Evolutionary conservation across 2,329 filamentous ascomycete genomes (phyloP), one percentile per base, ranked within the genome.

Genomic region (Penicillium sumatraense): DNA sequence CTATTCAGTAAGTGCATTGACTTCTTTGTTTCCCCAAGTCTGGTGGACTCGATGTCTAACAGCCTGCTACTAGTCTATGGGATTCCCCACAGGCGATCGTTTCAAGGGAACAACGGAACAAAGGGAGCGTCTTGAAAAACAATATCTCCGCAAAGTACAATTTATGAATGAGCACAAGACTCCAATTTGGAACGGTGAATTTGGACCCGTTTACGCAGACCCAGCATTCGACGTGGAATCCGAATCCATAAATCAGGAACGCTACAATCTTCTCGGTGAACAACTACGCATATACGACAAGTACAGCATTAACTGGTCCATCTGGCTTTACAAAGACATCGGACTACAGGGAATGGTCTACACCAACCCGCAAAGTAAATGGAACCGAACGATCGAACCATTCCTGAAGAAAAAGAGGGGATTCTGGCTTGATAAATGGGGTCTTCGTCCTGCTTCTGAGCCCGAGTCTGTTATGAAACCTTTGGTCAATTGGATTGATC

Each of bases 261-360:
- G 80, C 3, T 80, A 80, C 61, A 72, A 75, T 24, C 69, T 83
- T 29, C 72, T 82, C 3, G 75, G 75, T 11, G 74, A 77, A 14
- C 80, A 82, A 62, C 67, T 85, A 26, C 67, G 70, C 10, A 80
- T 85, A 38, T 85, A 85, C 64, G 77, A 80, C 49, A 77, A 80
- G 66, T 68, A 81, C 54, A 68, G 77, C 46, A 81, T 82, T 31
- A 74, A 77, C 50, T 87, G 84, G 85, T 81, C 74, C 13, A 87
- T 87, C 63, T 85, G 83, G 82, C 68, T 83, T 0, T 85, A 83
- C 68, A 85, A 85, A 65, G 82, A 85, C 54, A 79, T 85, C 35
- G 81, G 82, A 0, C 76, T 81, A 41, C 81, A 84, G 66, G 83
- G 82, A 5, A 83, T 85, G 81, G 72, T 82, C 0, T 79, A 82